Evolutionary conservation across 148 eudicot species (phyloP), one percentile per base, ranked within the genome.

Genomic region (Chenopodium quinoa): DNA sequence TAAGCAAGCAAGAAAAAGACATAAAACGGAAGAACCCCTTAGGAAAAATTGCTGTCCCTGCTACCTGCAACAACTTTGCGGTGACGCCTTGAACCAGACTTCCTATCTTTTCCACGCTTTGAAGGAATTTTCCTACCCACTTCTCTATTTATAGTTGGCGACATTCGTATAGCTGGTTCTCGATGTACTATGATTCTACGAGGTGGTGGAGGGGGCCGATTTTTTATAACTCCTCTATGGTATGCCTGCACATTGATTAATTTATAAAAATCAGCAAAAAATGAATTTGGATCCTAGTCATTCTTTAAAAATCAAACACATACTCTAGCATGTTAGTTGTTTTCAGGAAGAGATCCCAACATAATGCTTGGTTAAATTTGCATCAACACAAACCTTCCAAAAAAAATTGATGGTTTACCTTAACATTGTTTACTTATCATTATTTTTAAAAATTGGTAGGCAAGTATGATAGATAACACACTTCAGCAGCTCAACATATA

Each of bases 141-240:
- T 75, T 56, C 79, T 79, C 81, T 66, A 44, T 68, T 40, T 54
- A 31, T n/a, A 3, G 71, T 71, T 67, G 84, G 84, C 22, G 67
- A 14, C 7, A 84, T 50, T 78, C 67, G 80, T 74, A 82, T 73
- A 10, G 65, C 71, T 25, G 76, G 88, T 71, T 71, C 88, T 72
- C 46, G 85, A 58, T 48, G 86, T 52, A 22, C 14, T 32, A 32
- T 74, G 71, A 40, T 58, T 65, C 82, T 64, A 62, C 80, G 76
- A 72, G 88, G 86, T 69, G 84, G 85, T 12, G 87, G 92, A 17
- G 90, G 92, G 70, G 91, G 86, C 90, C 88, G 89, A 77, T 85
- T 90, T 80, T 90, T 92, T 83, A 93, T 70, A 74, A 92, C 70
- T 79, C 91, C 94, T 87, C 94, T 85, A 85, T 95, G 98, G 88